Percentiles rank a stretch among this genome's conserved stretches.
Evolutionary conservation across 345 rosid genomes (phyloP).

Genomic region (Camelina sativa): DNA sequence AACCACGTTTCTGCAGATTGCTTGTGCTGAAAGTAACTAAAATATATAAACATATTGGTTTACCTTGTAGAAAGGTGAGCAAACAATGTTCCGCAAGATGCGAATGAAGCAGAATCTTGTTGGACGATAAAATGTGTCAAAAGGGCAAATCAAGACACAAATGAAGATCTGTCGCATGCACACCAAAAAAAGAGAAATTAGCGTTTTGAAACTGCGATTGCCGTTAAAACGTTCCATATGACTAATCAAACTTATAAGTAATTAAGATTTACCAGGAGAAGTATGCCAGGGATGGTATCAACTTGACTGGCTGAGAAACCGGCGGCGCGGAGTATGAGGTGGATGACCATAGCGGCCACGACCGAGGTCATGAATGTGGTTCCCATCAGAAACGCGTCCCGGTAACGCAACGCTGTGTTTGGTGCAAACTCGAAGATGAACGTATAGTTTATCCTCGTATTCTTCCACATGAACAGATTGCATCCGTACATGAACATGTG

Average conservation of each 20-base stretch:
- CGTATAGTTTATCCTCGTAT: conserved; percentile 74
- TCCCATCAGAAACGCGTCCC: conserved; percentile 87
- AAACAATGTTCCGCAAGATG: conserved; percentile 71
- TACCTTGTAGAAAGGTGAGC: conserved; percentile 94
- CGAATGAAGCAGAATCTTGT: conserved; percentile 89
- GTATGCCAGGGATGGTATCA: conserved; percentile 84
- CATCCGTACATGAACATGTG: conserved; percentile 97
- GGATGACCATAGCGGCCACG: conserved; percentile 82
- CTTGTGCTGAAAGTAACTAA: conserved; percentile 31
- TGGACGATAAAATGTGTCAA: conserved; percentile 76
- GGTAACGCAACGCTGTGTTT: conserved; percentile 73
- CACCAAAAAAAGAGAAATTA: not conserved
- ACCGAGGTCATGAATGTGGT: conserved; percentile 91
- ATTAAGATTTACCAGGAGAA: conserved; percentile 56
- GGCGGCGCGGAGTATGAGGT: conserved; percentile 72
- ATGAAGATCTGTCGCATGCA: conserved; percentile 54
- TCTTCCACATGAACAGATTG: conserved; percentile 86
- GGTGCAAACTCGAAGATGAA: conserved; percentile 88
- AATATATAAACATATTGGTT: not conserved
- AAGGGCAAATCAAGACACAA: conserved; percentile 71
- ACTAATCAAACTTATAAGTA: not conserved
- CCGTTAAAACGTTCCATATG: not conserved
- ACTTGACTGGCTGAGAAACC: conserved; percentile 60
- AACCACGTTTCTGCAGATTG: not conserved
- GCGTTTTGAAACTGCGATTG: not conserved